A percentile compares a stretch with the other conserved stretches of the same genome.
phyloP scores from a whole-genome alignment of 2,329 filamentous ascomycete species.

The Pseudocercospora ulei region DNA sequence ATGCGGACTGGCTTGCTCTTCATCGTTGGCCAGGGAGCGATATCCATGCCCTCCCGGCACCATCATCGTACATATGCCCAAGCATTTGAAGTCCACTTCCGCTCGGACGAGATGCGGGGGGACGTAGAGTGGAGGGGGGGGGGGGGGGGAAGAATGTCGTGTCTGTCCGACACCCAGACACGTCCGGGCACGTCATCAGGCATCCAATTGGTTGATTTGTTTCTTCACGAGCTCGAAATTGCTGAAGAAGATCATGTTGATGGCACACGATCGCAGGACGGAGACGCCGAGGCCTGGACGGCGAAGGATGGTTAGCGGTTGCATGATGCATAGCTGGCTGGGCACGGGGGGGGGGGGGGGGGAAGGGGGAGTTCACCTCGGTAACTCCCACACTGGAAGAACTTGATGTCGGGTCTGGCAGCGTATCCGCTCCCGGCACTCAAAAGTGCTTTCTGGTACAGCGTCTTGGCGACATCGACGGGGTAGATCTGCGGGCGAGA shows the following conservation, averaged over 20 bases:
- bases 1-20: too few species aligned
- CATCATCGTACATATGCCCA: too few species aligned
- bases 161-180: too few species aligned
- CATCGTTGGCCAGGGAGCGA: too few species aligned
- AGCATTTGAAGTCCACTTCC: too few species aligned
- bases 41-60: too few species aligned
- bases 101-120: too few species aligned
- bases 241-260: slow-evolving; percentile 85
- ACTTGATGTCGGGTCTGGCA: slow-evolving; percentile 58
- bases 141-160: too few species aligned
- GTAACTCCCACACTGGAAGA: slow-evolving; percentile 70
- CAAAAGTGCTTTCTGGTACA: slow-evolving; percentile 73
- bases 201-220: slow-evolving; percentile 39
- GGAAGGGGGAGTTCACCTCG: slow-evolving; percentile 45
- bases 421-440: slow-evolving; percentile 49
- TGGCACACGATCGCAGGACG: slow-evolving; percentile 69
- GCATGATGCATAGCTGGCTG: neutral
- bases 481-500: slow-evolving; percentile 41
- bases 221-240: slow-evolving; percentile 74
- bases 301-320: neutral
- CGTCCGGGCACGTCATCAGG: neutral
- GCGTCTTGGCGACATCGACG: slow-evolving; percentile 74
- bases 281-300: slow-evolving; percentile 57
- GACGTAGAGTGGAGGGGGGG: too few species aligned
- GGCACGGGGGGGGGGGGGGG: neutral